phyloP scores from a whole-genome alignment of 106 monocot genomes.

The Allium fistulosum region DNA sequence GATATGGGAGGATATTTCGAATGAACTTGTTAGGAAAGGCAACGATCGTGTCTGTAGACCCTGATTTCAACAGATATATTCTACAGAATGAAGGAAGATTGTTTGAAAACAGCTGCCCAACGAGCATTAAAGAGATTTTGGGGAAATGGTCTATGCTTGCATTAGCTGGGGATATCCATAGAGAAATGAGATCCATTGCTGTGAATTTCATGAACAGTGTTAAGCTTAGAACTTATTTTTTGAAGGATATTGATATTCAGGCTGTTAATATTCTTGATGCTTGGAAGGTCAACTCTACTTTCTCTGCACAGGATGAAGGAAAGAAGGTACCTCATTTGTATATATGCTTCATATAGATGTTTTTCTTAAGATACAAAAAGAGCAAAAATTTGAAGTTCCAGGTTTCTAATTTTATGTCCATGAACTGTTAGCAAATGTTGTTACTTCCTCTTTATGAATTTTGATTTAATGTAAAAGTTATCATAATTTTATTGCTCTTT shows the following conservation, averaged over 20 bases:
- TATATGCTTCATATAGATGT: not conserved
- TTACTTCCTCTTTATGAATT: not conserved
- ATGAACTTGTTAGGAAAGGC: constrained; percentile 25
- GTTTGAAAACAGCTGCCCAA: constrained; percentile 32
- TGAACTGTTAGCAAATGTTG: not conserved
- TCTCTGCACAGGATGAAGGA: constrained; percentile 20
- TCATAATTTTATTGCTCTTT: no score
- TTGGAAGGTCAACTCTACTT: constrained; percentile 15
- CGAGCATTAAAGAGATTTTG: constrained; percentile 21
- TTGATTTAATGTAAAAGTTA: no score
- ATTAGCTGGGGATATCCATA: constrained; percentile 20
- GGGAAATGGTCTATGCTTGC: constrained; percentile 33
- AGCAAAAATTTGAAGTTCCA: not conserved
- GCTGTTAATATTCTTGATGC: constrained; percentile 15
- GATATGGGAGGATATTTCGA: constrained; percentile 38
- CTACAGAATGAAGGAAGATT: constrained; percentile 36
- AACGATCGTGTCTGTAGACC: constrained; percentile 37
- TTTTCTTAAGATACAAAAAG: not conserved
- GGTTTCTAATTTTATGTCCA: not conserved
- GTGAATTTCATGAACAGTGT: constrained; percentile 22
- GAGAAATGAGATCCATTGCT: constrained; percentile 25
- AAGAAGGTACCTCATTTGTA: constrained; percentile 15
- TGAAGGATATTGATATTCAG: constrained; percentile 17
- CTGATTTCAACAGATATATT: constrained; percentile 32
- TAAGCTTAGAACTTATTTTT: constrained; percentile 16